These are phyloP conservation scores for Miscanthus lutarioriparius DNA, from an alignment of 176 grass and related monocot genomes.

Conservation along the genomic window DNA sequence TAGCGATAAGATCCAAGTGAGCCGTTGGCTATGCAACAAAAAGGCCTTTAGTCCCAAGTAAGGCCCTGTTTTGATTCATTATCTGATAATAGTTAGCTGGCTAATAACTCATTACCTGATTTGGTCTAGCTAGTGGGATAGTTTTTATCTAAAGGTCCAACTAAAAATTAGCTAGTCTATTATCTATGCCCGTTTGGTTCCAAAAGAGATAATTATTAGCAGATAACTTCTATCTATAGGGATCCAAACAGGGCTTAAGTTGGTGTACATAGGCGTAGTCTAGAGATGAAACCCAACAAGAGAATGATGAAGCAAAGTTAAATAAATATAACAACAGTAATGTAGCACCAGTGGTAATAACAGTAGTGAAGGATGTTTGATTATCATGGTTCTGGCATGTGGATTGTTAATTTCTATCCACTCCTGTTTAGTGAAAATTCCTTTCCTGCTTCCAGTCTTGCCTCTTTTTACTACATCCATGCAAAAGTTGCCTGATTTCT, in stretches of 20 bases:
- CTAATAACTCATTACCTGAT: no score
- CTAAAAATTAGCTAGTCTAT: no score
- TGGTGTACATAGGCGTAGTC: background rate
- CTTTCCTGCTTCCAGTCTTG: background rate
- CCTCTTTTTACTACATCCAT: background rate
- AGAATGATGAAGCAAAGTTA: background rate
- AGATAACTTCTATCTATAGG: no score
- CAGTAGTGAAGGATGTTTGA: background rate
- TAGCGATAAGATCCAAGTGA: background rate
- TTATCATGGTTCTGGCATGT: slow-evolving; percentile 3
- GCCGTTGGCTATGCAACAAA: background rate
- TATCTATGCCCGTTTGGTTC: no score
- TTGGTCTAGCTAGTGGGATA: no score
- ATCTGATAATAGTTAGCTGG: no score
- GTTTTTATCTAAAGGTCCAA: no score
- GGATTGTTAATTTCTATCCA: background rate
- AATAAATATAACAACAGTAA: slow-evolving; percentile 1
- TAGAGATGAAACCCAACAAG: background rate
- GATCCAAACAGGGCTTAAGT: background rate
- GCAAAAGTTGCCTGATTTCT: background rate
- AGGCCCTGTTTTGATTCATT: background rate
- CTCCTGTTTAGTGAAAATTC: background rate
- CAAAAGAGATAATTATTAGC: no score
- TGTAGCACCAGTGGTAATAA: background rate
- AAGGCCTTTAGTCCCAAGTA: background rate